phyloP scores from a whole-genome alignment of 768 basidiomycete genomes.

The Lanmaoa rubissima region DNA sequence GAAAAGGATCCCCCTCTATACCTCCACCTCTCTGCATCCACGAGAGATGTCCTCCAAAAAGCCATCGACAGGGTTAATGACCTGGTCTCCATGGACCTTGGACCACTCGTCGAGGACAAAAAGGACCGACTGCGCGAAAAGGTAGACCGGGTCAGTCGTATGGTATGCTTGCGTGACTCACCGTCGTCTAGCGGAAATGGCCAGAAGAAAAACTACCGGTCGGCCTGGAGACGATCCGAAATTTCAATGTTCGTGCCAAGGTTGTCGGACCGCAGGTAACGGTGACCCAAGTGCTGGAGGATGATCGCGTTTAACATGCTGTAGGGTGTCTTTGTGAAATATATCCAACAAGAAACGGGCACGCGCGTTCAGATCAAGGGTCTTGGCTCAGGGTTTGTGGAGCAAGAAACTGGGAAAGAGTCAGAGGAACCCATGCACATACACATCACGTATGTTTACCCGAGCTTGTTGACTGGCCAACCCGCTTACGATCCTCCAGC shows the following conservation, averaged over 20 bases:
- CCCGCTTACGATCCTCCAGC: constrained; percentile 11
- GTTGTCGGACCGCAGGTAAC: constrained; percentile 91
- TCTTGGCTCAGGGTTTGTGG: constrained; percentile 90
- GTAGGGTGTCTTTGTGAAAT: constrained; percentile 93
- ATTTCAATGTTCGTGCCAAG: constrained; percentile 97
- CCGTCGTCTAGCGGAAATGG: constrained; percentile 77
- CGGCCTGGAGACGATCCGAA: constrained; percentile 84
- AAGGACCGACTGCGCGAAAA: constrained; percentile 65
- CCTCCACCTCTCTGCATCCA: constrained; percentile 83
- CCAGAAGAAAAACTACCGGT: constrained; percentile 95
- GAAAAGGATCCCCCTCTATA: constrained; percentile 93
- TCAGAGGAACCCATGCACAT: constrained; percentile 90
- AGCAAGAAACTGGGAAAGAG: constrained; percentile 85
- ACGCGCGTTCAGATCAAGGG: constrained; percentile 98
- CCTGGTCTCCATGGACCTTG: constrained; percentile 69
- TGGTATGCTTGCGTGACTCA: constrained; percentile 6
- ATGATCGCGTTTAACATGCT: not conserved
- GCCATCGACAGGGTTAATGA: constrained; percentile 76
- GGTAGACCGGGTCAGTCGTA: constrained; percentile 35
- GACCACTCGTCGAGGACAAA: constrained; percentile 79
- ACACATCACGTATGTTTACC: constrained; percentile 72
- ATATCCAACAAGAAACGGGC: constrained; percentile 94
- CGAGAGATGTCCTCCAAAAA: constrained; percentile 60
- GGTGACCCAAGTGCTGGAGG: constrained; percentile 2
- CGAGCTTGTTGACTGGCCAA: constrained; percentile 17